Conservation (phyloP, 345 rosid species). For the Crucihimalaya himalaica region DNA sequence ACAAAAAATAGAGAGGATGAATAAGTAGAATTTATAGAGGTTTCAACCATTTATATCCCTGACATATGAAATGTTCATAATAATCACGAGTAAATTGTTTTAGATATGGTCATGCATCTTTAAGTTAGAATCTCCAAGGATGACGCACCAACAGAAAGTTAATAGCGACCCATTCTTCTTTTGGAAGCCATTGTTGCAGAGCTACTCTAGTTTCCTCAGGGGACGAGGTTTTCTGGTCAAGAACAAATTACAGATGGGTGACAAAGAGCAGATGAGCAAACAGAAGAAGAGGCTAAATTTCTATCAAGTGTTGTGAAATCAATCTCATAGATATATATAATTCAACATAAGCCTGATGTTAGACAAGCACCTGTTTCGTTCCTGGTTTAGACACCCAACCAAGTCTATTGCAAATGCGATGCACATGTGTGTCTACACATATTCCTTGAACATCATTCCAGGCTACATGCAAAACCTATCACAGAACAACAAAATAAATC, state of each 20-base stretch:
- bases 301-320: neutral
- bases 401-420: slow-evolving; percentile 89
- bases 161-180: slow-evolving; percentile 87
- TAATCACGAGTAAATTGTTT: neutral
- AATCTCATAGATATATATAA: neutral
- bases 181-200: slow-evolving; percentile 91
- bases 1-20: neutral
- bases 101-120: neutral
- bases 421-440: slow-evolving; percentile 95
- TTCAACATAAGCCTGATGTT: slow-evolving; percentile 2
- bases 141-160: slow-evolving; percentile 86
- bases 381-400: slow-evolving; percentile 85
- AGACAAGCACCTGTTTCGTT: slow-evolving; percentile 58
- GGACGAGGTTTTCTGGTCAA: slow-evolving; percentile 62
- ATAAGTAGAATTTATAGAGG: neutral
- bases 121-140: neutral
- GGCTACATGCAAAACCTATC: slow-evolving; percentile 84
- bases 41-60: neutral
- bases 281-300: neutral
- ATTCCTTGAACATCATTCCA: slow-evolving; percentile 93
- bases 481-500: slow-evolving; percentile 28
- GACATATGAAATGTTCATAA: neutral
- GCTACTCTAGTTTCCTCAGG: slow-evolving; percentile 93
- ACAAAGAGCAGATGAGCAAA: slow-evolving; percentile 6
- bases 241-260: slow-evolving; percentile 1